These are phyloP conservation scores for Yarrowia porcina DNA, from an alignment of 805 yeast genomes.

Conservation along the genomic window DNA sequence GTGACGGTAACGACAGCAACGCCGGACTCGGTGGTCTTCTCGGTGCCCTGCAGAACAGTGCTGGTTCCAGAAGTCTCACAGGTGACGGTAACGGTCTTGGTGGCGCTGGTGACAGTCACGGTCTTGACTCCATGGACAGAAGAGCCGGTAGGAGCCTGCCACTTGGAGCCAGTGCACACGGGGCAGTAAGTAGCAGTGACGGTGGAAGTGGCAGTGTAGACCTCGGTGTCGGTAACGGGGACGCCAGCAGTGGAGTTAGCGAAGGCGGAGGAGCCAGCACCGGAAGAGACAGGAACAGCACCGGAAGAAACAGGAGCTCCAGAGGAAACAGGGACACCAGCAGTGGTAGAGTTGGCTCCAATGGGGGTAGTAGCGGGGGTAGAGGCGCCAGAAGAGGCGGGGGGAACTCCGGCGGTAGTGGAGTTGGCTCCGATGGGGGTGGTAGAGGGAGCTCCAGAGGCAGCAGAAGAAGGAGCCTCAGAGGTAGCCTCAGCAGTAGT, in stretches of 20 bases:
- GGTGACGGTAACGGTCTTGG: constrained; percentile 16
- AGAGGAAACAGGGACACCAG: neutral
- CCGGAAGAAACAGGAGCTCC: neutral
- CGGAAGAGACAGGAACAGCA: neutral
- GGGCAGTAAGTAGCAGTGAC: constrained; percentile 18
- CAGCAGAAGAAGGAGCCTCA: neutral
- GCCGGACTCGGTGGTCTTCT: constrained; percentile 5
- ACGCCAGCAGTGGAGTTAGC: neutral
- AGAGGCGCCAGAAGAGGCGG: neutral
- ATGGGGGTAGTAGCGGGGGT: neutral
- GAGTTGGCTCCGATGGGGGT: neutral
- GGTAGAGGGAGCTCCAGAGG: neutral
- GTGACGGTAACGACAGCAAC: constrained; percentile 6
- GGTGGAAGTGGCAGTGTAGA: neutral
- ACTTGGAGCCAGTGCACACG: neutral
- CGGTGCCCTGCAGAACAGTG: neutral
- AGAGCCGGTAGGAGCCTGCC: constrained; percentile 1
- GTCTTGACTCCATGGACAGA: neutral
- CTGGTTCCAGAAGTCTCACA: constrained; percentile 2
- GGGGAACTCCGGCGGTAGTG: neutral
- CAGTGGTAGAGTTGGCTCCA: neutral
- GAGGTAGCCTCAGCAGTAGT: neutral
- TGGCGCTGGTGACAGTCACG: neutral
- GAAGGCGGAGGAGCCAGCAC: too few species aligned
- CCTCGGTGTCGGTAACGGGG: neutral